A percentile compares a stretch with the other conserved stretches of the same genome.
phyloP scores from a whole-genome alignment of 2,329 filamentous ascomycete genomes.

The Aspergillus pseudotamarii region DNA sequence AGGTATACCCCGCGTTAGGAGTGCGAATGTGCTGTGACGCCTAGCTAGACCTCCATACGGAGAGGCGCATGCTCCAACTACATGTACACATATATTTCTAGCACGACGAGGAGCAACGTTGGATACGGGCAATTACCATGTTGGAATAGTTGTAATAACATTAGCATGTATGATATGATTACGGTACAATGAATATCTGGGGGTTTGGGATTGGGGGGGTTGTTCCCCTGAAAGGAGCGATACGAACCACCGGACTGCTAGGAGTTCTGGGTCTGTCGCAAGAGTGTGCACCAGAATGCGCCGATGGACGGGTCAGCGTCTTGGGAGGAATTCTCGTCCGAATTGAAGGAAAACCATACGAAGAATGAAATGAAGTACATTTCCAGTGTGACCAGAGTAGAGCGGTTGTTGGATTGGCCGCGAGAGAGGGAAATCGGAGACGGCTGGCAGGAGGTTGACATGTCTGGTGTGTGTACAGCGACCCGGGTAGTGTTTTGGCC shows the following conservation, averaged over 20 bases:
- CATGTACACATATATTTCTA: background rate
- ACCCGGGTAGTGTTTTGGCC: background rate
- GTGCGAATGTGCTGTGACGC: background rate
- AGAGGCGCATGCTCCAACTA: background rate
- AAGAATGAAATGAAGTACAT: conserved; percentile 47
- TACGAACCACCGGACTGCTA: background rate
- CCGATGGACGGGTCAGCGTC: conserved; percentile 36
- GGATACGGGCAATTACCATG: background rate
- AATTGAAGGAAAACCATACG: conserved; percentile 42
- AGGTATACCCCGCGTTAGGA: background rate
- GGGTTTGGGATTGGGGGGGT: too few species aligned
- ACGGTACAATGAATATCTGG: background rate
- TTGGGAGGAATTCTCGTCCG: conserved; percentile 42
- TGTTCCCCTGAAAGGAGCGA: background rate
- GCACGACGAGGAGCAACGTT: background rate
- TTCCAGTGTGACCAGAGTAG: conserved; percentile 36
- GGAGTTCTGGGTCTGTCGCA: conserved; percentile 46
- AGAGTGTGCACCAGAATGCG: conserved; percentile 38
- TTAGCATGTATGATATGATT: background rate
- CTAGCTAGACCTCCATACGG: background rate
- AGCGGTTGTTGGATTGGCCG: conserved; percentile 34
- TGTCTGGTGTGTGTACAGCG: conserved; percentile 27
- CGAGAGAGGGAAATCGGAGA: conserved; percentile 17
- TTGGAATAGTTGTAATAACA: background rate
- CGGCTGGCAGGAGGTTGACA: conserved; percentile 28